Conservation (phyloP, 2,329 filamentous ascomycete genomes). For the Cyclaneusma minus region DNA sequence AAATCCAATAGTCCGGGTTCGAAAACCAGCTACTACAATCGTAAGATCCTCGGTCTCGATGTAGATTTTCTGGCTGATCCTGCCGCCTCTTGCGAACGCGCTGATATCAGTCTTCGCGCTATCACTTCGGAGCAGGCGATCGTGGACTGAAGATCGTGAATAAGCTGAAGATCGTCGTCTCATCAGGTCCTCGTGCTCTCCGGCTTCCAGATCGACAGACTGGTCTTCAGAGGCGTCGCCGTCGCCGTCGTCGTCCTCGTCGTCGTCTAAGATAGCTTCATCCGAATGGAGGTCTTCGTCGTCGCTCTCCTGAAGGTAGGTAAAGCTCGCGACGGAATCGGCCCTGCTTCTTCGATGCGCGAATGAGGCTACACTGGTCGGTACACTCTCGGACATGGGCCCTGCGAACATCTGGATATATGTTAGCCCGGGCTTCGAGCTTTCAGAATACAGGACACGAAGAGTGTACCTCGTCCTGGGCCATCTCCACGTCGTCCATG, state of each 20-base stretch:
- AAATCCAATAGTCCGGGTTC: slow-evolving; percentile 57
- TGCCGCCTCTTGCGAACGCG: slow-evolving; percentile 39
- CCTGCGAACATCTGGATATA: slow-evolving; percentile 59
- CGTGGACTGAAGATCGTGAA: slow-evolving; percentile 39
- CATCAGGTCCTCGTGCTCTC: slow-evolving; percentile 26
- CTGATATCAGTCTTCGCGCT: slow-evolving; percentile 57
- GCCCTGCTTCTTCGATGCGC: slow-evolving; percentile 66
- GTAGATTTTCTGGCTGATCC: slow-evolving; percentile 78
- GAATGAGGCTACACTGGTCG: slow-evolving; percentile 84
- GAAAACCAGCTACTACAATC: slow-evolving; percentile 84
- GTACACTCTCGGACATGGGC: slow-evolving; percentile 89
- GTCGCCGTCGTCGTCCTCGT: slow-evolving; percentile 16
- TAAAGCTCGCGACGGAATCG: slow-evolving; percentile 77
- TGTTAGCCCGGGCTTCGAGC: slow-evolving; percentile 4
- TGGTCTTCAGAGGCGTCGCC: slow-evolving; percentile 14
- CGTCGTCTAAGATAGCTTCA: slow-evolving; percentile 22
- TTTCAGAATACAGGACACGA: slow-evolving; percentile 3
- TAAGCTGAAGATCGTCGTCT: slow-evolving; percentile 47
- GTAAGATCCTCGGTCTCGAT: slow-evolving; percentile 88
- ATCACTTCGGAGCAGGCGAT: slow-evolving; percentile 54
- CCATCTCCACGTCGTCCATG: slow-evolving; percentile 96
- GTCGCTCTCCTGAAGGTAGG: slow-evolving; percentile 66
- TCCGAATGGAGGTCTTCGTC: slow-evolving; percentile 34
- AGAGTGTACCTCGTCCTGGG: slow-evolving; percentile 64
- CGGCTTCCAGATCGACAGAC: slow-evolving; percentile 18